Percentiles rank a stretch among this genome's conserved stretches.
Conservation (phyloP, 306 rosid species). For the Purshia tridentata region DNA sequence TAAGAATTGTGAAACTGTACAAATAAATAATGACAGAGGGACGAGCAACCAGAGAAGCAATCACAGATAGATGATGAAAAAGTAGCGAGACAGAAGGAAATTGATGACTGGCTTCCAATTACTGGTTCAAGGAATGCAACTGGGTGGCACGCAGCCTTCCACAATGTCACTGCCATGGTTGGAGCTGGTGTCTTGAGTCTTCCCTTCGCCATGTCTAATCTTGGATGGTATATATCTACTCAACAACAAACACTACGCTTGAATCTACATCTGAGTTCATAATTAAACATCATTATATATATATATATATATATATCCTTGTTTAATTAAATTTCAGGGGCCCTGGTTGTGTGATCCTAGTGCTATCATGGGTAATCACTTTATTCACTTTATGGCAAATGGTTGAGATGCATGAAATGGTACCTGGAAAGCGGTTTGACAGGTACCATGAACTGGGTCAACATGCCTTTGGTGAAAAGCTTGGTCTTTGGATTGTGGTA, state of each 20-base stretch:
- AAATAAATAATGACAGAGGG: constrained; percentile 10
- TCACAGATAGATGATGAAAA: constrained; percentile 34
- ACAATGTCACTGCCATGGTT: constrained; percentile 91
- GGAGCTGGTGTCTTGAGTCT: constrained; percentile 89
- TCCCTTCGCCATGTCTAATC: constrained; percentile 74
- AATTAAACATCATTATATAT: no score
- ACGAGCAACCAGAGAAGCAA: neutral
- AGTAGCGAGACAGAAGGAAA: constrained; percentile 40
- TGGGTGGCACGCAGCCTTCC: constrained; percentile 91
- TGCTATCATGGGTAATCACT: constrained; percentile 71
- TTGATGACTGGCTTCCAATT: constrained; percentile 79
- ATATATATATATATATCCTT: neutral
- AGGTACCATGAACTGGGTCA: constrained; percentile 80
- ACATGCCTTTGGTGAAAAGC: constrained; percentile 74
- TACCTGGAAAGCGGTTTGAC: constrained; percentile 74
- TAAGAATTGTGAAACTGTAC: neutral
- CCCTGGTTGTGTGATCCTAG: constrained; percentile 55
- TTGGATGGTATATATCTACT: constrained; percentile 55
- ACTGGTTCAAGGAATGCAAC: constrained; percentile 79
- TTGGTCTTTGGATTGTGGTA: constrained; percentile 75
- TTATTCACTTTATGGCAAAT: constrained; percentile 80
- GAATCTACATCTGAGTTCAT: neutral
- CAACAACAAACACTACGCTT: neutral
- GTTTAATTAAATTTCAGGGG: constrained; percentile 48
- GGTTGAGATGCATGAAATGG: constrained; percentile 89